These are phyloP conservation scores for Rhizopogon vesiculosus DNA, from an alignment of 768 basidiomycete species.

Conservation along the genomic window DNA sequence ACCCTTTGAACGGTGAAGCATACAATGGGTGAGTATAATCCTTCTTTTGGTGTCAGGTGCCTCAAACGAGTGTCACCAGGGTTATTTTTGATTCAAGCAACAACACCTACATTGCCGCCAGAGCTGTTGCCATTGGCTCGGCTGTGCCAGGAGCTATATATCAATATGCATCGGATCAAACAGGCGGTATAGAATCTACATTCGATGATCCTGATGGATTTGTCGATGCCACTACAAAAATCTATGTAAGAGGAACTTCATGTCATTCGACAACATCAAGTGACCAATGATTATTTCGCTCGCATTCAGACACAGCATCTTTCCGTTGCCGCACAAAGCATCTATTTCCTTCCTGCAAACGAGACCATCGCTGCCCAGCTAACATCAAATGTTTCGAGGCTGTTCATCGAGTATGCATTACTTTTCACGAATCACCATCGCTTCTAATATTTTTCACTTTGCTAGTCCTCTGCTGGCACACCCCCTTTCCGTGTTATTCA, in stretches of 20 bases:
- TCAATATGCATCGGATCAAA: conserved; percentile 39
- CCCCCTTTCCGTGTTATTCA: conserved; percentile 41
- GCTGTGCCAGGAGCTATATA: conserved; percentile 61
- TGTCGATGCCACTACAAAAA: conserved; percentile 39
- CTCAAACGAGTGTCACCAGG: conserved; percentile 20
- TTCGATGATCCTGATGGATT: conserved; percentile 51
- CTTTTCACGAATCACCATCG: not conserved
- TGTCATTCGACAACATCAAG: not conserved
- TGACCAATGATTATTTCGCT: not conserved
- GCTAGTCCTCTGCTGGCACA: conserved; percentile 50
- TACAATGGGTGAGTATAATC: conserved; percentile 55
- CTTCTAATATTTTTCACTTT: conserved; percentile 3
- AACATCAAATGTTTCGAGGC: conserved; percentile 39
- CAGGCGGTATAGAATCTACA: conserved; percentile 36
- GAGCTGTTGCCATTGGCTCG: conserved; percentile 43
- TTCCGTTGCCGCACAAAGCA: conserved; percentile 47
- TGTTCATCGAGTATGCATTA: conserved; percentile 54
- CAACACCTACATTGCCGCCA: conserved; percentile 46
- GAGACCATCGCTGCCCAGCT: conserved; percentile 33
- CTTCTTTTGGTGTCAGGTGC: not conserved
- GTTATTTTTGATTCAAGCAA: conserved; percentile 34
- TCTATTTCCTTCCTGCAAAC: conserved; percentile 51
- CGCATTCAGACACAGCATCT: conserved; percentile 50
- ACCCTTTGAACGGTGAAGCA: conserved; percentile 37
- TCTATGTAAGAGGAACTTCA: conserved; percentile 23